Base-by-base conservation (phyloP, 352 stramenopile species). In the Phytopythium cucurbitacearum region DNA sequence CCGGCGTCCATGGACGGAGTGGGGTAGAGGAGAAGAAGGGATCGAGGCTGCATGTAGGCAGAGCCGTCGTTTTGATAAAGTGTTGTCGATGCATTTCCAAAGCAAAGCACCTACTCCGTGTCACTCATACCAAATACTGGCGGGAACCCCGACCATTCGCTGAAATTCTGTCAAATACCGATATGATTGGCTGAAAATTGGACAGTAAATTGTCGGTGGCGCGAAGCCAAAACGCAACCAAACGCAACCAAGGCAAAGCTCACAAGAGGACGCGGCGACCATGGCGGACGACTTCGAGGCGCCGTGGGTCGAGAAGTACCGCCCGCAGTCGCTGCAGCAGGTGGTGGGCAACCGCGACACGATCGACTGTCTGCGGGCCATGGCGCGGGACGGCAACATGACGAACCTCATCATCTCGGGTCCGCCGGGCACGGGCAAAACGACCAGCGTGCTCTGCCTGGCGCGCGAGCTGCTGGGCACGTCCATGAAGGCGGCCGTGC, bases 291-390 rank as follows among this genome's bases (percentile, higher is more conserved):
- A 84, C 41, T 92, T 92, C 42, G 89, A 98, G 62, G 72, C 89
- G 28, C 97, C 97, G 40, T 99, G 96, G 96, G 97, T 99, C 15
- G 97, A 99, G 72, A 99, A 99, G 75, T 99, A 98, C 71, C 81
- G 97, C 37, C 97, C 97, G 32, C 79, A 70, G 53, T 73, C 86
- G 67, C 66, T 97, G 50, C 49, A 67, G 40, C 91, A 99, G 59
- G 94, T 99, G 34, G 97, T 99, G n/a, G 97, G 97, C 21, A 99
- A 99, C 77, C 78, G 94, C 65, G 95, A 99, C 60, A 99, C 96
- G 5, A 81, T 99, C 35, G 70, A 94, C 47, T 89, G 94, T 56
- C 78, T 99, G 5, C 81, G 89, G 47, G 91, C 96, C 2, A 99
- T 99, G 79, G 92, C 94, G 12, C 71, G 92, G 41, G 87, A 97